Conservation (phyloP, 2,329 filamentous ascomycete genomes). For the Epichloe coenophiala region DNA sequence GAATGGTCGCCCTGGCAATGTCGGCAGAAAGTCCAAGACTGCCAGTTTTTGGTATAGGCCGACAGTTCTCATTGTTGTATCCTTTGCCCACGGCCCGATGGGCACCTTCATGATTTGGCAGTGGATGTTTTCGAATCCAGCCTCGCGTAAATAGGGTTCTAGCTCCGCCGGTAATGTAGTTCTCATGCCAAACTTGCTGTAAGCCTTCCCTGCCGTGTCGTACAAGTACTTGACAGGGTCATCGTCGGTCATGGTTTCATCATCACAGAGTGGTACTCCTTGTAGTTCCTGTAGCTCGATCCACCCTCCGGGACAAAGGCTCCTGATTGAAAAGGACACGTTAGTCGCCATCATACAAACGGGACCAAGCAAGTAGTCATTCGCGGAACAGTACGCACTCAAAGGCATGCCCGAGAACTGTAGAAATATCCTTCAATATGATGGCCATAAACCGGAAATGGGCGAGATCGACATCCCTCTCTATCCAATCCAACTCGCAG, state of each 20-base stretch:
- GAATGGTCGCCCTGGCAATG: constrained; percentile 21
- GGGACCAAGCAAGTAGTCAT: background rate
- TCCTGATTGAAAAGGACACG: background rate
- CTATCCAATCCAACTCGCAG: constrained; percentile 19
- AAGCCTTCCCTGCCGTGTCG: constrained; percentile 6
- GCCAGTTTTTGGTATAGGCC: constrained; percentile 26
- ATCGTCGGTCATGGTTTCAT: constrained; percentile 15
- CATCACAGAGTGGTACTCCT: constrained; percentile 20
- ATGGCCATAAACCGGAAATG: constrained; percentile 15
- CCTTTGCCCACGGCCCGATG: constrained; percentile 22
- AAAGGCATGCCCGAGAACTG: constrained; percentile 9
- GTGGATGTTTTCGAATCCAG: constrained; percentile 12
- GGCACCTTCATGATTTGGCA: constrained; percentile 25
- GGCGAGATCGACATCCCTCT: constrained; percentile 15
- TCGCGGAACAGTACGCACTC: constrained; percentile 6
- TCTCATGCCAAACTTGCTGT: constrained; percentile 9
- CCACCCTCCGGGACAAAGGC: constrained; percentile 28
- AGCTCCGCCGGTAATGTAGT: constrained; percentile 8
- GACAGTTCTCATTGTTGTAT: constrained; percentile 20
- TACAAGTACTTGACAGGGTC: constrained; percentile 7
- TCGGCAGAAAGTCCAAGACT: constrained; percentile 22
- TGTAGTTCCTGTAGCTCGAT: constrained; percentile 28
- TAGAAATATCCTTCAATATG: constrained; percentile 8
- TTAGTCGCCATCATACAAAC: background rate
- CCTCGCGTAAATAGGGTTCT: constrained; percentile 7